phyloP scores from a whole-genome alignment of 2,329 filamentous ascomycete genomes.

The Colletotrichum chlorophyti region DNA sequence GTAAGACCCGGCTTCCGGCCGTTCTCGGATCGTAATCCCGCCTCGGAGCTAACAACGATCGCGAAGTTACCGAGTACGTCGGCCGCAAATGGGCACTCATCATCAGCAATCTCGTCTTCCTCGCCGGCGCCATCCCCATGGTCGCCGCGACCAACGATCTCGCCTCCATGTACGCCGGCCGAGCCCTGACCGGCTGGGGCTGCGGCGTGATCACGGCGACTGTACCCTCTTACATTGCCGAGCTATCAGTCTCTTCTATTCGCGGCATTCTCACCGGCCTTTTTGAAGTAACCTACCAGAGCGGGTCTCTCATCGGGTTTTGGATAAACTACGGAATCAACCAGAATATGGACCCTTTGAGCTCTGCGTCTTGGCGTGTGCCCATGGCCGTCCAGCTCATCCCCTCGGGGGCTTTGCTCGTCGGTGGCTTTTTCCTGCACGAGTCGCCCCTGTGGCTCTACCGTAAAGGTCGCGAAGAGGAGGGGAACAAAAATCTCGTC shows the following conservation, averaged over 20 bases:
- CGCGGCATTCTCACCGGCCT: slow-evolving; percentile 64
- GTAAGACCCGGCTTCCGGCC: slow-evolving; percentile 31
- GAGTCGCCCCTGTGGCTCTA: slow-evolving; percentile 34
- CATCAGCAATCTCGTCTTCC: slow-evolving; percentile 50
- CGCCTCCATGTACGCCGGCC: slow-evolving; percentile 56
- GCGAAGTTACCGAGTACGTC: slow-evolving; percentile 50
- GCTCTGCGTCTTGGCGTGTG: slow-evolving; percentile 51
- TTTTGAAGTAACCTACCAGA: slow-evolving; percentile 60
- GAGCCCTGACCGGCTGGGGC: slow-evolving; percentile 63
- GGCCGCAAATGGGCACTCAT: slow-evolving; percentile 59
- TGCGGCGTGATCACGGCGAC: slow-evolving; percentile 64
- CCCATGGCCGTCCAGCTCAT: slow-evolving; percentile 56
- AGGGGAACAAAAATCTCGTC: slow-evolving; percentile 43
- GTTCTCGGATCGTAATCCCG: too few species aligned
- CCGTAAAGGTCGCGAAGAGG: slow-evolving; percentile 29
- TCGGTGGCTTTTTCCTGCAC: slow-evolving; percentile 49
- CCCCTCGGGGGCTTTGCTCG: slow-evolving; percentile 50
- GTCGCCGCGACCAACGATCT: slow-evolving; percentile 47
- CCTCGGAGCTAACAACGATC: not conserved
- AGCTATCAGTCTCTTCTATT: slow-evolving; percentile 64
- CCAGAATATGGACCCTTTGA: slow-evolving; percentile 42
- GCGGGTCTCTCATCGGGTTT: slow-evolving; percentile 59
- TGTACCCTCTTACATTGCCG: slow-evolving; percentile 69
- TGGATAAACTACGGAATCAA: slow-evolving; percentile 55
- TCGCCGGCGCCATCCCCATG: slow-evolving; percentile 52